phyloP scores from a whole-genome alignment of 2,329 filamentous ascomycete genomes.

The Alternaria novae-zelandiae region DNA sequence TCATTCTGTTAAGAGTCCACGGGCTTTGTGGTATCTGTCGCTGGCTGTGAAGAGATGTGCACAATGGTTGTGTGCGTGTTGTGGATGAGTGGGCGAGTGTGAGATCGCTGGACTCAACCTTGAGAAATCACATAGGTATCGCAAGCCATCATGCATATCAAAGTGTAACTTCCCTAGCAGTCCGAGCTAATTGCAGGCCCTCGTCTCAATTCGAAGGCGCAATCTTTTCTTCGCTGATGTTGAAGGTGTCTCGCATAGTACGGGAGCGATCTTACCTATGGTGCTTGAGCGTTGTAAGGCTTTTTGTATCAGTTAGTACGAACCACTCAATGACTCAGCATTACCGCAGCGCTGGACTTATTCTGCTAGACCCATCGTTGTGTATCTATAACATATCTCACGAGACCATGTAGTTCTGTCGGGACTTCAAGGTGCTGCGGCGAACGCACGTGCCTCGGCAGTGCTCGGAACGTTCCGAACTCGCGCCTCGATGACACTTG shows the following conservation, averaged over 20 bases:
- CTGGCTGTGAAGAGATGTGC: not conserved
- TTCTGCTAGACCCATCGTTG: not conserved
- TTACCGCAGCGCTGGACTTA: not conserved
- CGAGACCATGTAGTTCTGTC: not conserved
- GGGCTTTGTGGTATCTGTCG: not conserved
- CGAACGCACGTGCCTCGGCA: slow-evolving; percentile 7
- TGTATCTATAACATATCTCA: not conserved
- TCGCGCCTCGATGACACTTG: slow-evolving; percentile 10
- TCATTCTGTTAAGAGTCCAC: not conserved
- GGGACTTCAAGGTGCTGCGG: not conserved
- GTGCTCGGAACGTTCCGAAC: slow-evolving; percentile 15
- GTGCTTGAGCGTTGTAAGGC: not conserved
- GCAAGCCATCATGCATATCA: not conserved
- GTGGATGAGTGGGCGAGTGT: not conserved
- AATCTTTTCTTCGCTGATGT: not conserved
- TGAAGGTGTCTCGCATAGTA: not conserved
- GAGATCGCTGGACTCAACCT: not conserved
- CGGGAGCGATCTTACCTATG: not conserved
- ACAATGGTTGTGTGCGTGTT: not conserved
- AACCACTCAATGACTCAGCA: rapidly evolving
- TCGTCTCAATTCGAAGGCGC: not conserved
- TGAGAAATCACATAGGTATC: not conserved
- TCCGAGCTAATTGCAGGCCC: rapidly evolving
- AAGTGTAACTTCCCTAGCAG: not conserved
- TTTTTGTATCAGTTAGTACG: not conserved